Conservation (phyloP, 2,329 filamentous ascomycete species). For the Penicillium hordei region DNA sequence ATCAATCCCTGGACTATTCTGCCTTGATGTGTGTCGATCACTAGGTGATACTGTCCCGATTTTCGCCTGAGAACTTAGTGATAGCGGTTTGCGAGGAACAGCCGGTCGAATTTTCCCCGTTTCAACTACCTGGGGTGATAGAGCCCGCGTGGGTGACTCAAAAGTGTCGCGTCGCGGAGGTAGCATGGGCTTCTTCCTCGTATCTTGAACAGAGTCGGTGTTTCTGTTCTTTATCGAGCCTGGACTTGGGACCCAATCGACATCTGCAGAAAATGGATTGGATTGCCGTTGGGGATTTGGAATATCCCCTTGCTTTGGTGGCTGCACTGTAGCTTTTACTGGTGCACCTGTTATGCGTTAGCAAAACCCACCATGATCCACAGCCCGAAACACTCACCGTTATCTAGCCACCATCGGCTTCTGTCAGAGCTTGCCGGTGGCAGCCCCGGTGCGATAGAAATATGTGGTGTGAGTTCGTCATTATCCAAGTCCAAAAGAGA, state of each 20-base stretch:
- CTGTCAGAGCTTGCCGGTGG: slow-evolving; percentile 63
- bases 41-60: neutral
- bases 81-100: slow-evolving; percentile 63
- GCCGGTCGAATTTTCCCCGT: slow-evolving; percentile 49
- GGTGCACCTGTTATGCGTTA: slow-evolving; percentile 56
- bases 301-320: slow-evolving; percentile 62
- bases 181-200: slow-evolving; percentile 26
- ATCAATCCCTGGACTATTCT: neutral
- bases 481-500: slow-evolving; percentile 48
- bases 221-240: slow-evolving; percentile 1
- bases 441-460: slow-evolving; percentile 76
- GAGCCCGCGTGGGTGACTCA: neutral
- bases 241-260: slow-evolving; percentile 70
- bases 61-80: slow-evolving; percentile 27
- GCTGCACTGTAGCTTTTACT: slow-evolving; percentile 69
- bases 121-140: neutral
- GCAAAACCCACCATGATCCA: slow-evolving; percentile 1
- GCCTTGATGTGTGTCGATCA: neutral
- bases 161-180: slow-evolving; percentile 24
- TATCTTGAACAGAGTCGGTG: slow-evolving; percentile 13
- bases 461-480: slow-evolving; percentile 77
- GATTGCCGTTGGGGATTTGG: slow-evolving; percentile 72
- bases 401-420: slow-evolving; percentile 66
- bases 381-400: slow-evolving; percentile 44
- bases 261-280: slow-evolving; percentile 75